Percentiles rank a stretch among this genome's conserved stretches.
Evolutionary conservation across 1,139 yeast species (phyloP).

Genomic region (Yarrowia galli): DNA sequence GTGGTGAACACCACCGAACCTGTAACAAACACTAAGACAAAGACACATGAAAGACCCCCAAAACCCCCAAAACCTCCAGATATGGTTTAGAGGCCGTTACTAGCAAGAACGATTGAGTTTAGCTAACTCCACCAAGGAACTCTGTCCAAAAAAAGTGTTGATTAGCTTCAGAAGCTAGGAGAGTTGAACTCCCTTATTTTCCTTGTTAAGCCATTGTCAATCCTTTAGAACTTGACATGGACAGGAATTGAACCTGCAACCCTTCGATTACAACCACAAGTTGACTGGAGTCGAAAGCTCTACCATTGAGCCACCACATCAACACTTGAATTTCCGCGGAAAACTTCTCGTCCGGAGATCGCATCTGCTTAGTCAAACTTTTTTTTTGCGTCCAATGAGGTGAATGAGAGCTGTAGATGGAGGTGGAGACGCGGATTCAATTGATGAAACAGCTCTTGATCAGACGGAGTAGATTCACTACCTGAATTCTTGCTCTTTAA

Average conservation of each 20-base stretch:
- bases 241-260: conserved; percentile 81
- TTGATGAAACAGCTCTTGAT: too few species aligned
- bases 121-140: too few species aligned
- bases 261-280: conserved; percentile 64
- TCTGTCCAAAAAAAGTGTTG: neutral
- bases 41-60: too few species aligned
- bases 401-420: too few species aligned
- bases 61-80: too few species aligned
- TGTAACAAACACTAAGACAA: too few species aligned
- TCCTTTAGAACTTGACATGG: conserved; percentile 50
- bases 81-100: too few species aligned
- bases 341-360: neutral
- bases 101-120: too few species aligned
- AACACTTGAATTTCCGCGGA: neutral
- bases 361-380: neutral
- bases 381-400: neutral
- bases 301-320: conserved; percentile 94
- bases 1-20: too few species aligned
- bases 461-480: too few species aligned
- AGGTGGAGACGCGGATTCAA: too few species aligned
- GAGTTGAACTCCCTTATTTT: conserved; percentile 2
- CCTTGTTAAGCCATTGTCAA: conserved; percentile 4
- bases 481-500: too few species aligned
- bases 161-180: conserved; percentile 9
- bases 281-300: conserved; percentile 84